A percentile compares a stretch with the other conserved stretches of the same genome.
These are phyloP conservation scores for Suhomyces bokatorum DNA, from an alignment of 1,139 yeast species.

Conservation along the genomic window DNA sequence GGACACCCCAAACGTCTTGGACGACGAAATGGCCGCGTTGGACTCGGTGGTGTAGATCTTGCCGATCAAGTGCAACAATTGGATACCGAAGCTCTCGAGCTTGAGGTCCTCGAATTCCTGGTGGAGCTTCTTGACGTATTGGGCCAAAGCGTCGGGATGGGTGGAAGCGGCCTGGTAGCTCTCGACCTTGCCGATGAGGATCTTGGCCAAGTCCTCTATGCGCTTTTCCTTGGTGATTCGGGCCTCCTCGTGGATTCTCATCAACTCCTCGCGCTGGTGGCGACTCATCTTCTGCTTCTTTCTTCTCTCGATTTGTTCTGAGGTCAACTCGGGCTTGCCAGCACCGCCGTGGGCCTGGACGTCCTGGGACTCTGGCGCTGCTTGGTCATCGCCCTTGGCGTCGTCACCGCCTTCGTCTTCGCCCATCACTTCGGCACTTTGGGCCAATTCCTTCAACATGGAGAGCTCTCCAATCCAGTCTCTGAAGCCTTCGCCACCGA, in stretches of 20 bases:
- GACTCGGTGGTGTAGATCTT: conserved; percentile 65
- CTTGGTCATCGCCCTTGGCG: conserved; percentile 11
- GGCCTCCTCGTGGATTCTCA: conserved; percentile 55
- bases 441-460: conserved; percentile 58
- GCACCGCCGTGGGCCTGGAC: conserved; percentile 14
- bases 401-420: conserved; percentile 24
- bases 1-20: conserved; percentile 48
- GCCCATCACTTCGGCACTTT: conserved; percentile 53
- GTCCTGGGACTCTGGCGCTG: conserved; percentile 1
- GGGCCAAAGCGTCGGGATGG: conserved; percentile 36
- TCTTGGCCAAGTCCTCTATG: conserved; percentile 51
- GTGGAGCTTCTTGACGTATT: conserved; percentile 41
- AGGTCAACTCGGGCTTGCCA: conserved; percentile 11
- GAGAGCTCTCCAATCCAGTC: conserved; percentile 80
- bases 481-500: conserved; percentile 85
- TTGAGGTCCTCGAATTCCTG: conserved; percentile 63
- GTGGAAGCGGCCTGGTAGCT: conserved; percentile 31
- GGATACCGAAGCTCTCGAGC: conserved; percentile 50
- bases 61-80: conserved; percentile 56
- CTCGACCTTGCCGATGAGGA: conserved; percentile 47
- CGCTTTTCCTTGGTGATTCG: conserved; percentile 55
- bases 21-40: conserved; percentile 37
- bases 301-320: conserved; percentile 22
- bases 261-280: conserved; percentile 56
- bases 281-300: conserved; percentile 44